Evolutionary conservation across 805 yeast species (phyloP), one percentile per base, ranked within the genome.

Genomic region (Sugiyamaella boreocaroliniensis): DNA sequence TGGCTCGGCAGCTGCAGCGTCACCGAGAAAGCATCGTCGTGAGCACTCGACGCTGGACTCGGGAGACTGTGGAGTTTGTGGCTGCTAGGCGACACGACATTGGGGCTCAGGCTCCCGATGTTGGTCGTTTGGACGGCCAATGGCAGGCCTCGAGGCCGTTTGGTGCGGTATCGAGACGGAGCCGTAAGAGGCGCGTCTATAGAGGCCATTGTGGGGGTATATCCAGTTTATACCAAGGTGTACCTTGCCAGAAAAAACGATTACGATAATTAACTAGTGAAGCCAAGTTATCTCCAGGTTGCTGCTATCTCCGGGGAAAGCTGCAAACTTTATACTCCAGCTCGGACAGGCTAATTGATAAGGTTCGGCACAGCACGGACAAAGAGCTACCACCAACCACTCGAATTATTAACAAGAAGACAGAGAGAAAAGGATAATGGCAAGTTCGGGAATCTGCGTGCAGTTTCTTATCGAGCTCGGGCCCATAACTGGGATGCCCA

Each of bases 1-100:
- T 65, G 67, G 34, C 63, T 56, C 10, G 67, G 67, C 43, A 65
- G 56, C 40, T 54, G 44, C 10, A 64, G 50, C 8, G 60, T 40
- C 37, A 59, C n/a, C 18, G 49, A 14, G 14, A 49, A 12, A 20
- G 26, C 6, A 6, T 32, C 22, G 19, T 16, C 22, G 22, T 15
- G 22, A 11, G 19, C 15, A 16, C 22, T 15, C 12, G n/a, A n/a
- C 12, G 43, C 43, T 2, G 43, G 43, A n/a, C 37, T 32, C 37
- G 37, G 37, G 3, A 9, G 37, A 32, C n/a, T 32, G n/a, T 14
- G n/a, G 8, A 9, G 37, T 14, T 32, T 32, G n/a, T 32, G n/a
- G 12, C 37, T 14, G 11, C 37, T 32, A 32, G 37, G 37, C 4
- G n/a, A 11, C n/a, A 32, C 37, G 12, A 32, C 37, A 11, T 10